Evolutionary conservation across 345 rosid species (phyloP).

Genomic region (Eucalyptus decipiens): DNA sequence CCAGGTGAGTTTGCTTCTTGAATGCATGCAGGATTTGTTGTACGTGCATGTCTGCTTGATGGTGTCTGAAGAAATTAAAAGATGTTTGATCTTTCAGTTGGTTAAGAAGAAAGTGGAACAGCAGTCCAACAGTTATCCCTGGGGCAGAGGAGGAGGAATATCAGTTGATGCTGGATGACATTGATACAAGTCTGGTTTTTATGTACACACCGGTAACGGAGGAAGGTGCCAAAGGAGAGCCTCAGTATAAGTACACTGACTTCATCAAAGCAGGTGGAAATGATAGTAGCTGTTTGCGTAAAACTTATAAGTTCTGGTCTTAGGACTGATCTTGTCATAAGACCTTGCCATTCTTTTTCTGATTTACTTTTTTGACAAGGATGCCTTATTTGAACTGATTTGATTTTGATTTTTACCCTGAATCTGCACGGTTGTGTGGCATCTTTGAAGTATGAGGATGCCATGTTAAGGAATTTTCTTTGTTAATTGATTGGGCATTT

Average conservation of each 20-base stretch:
- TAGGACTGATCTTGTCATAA: neutral
- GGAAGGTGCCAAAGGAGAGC: slow-evolving; percentile 95
- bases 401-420: neutral
- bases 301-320: neutral
- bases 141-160: slow-evolving; percentile 94
- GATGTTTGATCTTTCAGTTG: slow-evolving; percentile 34
- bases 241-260: slow-evolving; percentile 90
- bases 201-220: slow-evolving; percentile 97
- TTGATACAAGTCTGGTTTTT: slow-evolving; percentile 90
- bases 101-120: slow-evolving; percentile 91
- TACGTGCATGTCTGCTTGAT: neutral
- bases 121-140: slow-evolving; percentile 80
- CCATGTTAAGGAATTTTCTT: neutral
- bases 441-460: neutral
- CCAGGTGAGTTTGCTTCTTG: slow-evolving; percentile 39
- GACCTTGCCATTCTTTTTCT: neutral
- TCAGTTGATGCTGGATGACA: slow-evolving; percentile 61
- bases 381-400: neutral
- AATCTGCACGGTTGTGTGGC: neutral
- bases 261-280: slow-evolving; percentile 83
- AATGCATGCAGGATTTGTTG: neutral
- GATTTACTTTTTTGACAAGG: neutral
- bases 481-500: neutral
- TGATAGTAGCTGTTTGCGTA: neutral
- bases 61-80: neutral